phyloP scores from a whole-genome alignment of 2,329 filamentous ascomycete genomes.

The Calonectria leucothoes region DNA sequence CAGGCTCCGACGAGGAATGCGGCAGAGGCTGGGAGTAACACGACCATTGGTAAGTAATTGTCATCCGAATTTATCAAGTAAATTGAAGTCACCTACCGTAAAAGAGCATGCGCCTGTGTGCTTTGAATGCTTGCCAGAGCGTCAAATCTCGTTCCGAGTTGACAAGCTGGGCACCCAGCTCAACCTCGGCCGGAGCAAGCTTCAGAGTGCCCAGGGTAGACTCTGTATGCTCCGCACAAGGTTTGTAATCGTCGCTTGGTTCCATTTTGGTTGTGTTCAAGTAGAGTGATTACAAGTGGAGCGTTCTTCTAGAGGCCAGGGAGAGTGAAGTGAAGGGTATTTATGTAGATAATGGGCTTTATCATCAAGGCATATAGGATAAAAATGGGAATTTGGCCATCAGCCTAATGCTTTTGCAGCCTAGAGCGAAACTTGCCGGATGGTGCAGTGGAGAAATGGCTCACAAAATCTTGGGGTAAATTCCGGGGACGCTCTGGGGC shows the following conservation, averaged over 20 bases:
- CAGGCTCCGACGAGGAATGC: background rate
- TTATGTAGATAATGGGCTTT: background rate
- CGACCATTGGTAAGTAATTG: background rate
- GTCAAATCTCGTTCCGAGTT: background rate
- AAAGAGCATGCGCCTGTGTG: background rate
- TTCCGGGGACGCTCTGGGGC: background rate
- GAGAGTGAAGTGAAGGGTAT: background rate
- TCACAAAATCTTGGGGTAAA: background rate
- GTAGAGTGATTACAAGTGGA: background rate
- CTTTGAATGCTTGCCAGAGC: background rate
- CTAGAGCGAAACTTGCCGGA: background rate
- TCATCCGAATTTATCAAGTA: background rate
- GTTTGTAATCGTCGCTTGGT: background rate
- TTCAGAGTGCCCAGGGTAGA: too few species aligned
- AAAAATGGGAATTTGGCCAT: background rate
- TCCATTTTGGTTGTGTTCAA: background rate
- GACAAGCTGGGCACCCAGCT: background rate
- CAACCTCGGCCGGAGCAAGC: background rate
- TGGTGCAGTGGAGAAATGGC: background rate
- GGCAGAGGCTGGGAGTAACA: background rate
- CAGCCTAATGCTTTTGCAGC: background rate
- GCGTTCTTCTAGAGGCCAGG: background rate
- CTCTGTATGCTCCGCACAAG: background rate
- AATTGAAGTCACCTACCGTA: background rate
- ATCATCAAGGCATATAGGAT: background rate